Evolutionary conservation across 2,329 filamentous ascomycete genomes (phyloP).

Genomic region (Exophiala phaeomuriformis): DNA sequence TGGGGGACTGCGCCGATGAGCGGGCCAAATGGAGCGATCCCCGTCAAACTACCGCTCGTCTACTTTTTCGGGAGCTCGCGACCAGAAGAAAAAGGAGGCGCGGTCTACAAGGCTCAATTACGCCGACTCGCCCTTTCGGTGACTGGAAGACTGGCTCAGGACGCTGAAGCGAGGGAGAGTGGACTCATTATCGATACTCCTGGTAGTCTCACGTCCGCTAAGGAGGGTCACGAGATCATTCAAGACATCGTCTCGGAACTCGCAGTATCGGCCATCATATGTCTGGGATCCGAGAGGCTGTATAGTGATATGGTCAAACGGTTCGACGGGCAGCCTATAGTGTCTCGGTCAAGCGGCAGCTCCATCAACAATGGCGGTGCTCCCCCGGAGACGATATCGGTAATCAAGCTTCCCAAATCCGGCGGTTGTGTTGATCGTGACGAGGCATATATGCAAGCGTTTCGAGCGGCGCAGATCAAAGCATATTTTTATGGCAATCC

Average conservation of each 20-base stretch:
- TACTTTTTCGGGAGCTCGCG: conserved; percentile 69
- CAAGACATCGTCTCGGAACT: conserved; percentile 69
- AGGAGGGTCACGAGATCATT: conserved; percentile 64
- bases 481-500: conserved; percentile 89
- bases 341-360: conserved; percentile 34
- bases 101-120: conserved; percentile 65
- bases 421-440: conserved; percentile 76
- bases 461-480: conserved; percentile 69
- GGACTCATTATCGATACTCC: conserved; percentile 84
- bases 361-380: conserved; percentile 31
- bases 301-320: conserved; percentile 66
- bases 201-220: conserved; percentile 53
- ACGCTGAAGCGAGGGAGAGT: conserved; percentile 60
- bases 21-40: conserved; percentile 69
- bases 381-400: conserved; percentile 56
- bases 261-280: conserved; percentile 70
- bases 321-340: conserved; percentile 50
- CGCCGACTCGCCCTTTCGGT: conserved; percentile 72
- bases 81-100: conserved; percentile 59
- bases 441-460: conserved; percentile 62
- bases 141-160: conserved; percentile 68
- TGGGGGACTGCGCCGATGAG: conserved; percentile 89
- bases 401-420: conserved; percentile 75
- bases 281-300: conserved; percentile 70
- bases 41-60: conserved; percentile 84